A percentile compares a stretch with the other conserved stretches of the same genome.
Evolutionary conservation across 2,329 filamentous ascomycete species (phyloP).

Genomic region (Ilyonectria sp.): DNA sequence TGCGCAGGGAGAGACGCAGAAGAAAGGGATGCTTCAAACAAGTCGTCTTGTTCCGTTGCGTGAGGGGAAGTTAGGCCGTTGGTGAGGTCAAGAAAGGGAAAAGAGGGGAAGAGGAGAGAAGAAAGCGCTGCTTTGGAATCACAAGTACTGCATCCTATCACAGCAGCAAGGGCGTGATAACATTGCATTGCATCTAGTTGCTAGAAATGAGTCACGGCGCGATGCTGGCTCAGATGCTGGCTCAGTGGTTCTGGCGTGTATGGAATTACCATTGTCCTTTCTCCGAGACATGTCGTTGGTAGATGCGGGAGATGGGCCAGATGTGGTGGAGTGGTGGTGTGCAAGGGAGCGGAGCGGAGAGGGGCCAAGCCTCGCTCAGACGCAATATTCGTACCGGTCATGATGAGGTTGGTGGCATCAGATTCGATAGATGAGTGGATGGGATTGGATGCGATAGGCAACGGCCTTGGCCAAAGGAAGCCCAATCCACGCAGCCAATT

Average conservation of each 20-base stretch:
- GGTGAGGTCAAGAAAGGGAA: constrained; percentile 19
- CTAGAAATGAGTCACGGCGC: constrained; percentile 3
- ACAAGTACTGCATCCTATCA: neutral
- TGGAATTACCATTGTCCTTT: neutral
- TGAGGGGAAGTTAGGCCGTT: constrained; percentile 1
- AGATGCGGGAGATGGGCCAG: neutral
- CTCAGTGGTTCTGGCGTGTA: neutral
- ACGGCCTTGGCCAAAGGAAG: constrained; percentile 7
- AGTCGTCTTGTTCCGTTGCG: neutral
- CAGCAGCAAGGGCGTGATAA: constrained; percentile 1
- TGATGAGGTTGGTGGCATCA: constrained; percentile 19
- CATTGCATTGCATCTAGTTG: neutral
- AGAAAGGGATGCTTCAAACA: neutral
- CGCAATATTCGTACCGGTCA: constrained; percentile 4
- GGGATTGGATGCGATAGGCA: constrained; percentile 14
- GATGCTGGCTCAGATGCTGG: too few species aligned
- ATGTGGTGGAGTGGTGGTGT: neutral
- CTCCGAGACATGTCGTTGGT: neutral
- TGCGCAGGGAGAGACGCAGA: neutral
- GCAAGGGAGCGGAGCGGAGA: neutral
- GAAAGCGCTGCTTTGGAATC: constrained; percentile 16
- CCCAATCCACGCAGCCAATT: constrained; percentile 21
- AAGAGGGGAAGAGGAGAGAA: constrained; percentile 15
- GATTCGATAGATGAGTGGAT: constrained; percentile 15
- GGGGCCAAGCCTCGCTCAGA: neutral